These are phyloP conservation scores for Mortierella sp. DNA, from an alignment of 371 early-diverging fungal species.

Conservation along the genomic window DNA sequence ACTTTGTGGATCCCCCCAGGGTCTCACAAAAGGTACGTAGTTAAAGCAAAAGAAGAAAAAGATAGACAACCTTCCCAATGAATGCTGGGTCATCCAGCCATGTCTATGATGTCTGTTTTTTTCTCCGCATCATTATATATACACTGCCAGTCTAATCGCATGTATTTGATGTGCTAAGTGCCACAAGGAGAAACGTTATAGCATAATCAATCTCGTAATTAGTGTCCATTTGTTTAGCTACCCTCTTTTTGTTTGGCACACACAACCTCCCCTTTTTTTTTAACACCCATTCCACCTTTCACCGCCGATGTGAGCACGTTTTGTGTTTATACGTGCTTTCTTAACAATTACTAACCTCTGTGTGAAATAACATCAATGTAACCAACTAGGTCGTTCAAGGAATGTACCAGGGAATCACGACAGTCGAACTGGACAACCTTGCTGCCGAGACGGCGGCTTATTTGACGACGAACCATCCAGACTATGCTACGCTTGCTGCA, in stretches of 20 bases:
- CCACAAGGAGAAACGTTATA: too few species aligned
- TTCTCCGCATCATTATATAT: too few species aligned
- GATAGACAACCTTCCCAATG: background rate
- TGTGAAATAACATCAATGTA: background rate
- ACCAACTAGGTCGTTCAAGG: conserved; percentile 87
- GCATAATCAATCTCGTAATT: too few species aligned
- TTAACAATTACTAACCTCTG: background rate
- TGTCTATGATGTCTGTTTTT: too few species aligned
- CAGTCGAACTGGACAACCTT: conserved; percentile 97
- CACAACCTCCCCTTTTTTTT: background rate
- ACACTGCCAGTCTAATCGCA: too few species aligned
- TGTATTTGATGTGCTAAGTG: too few species aligned
- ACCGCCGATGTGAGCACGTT: background rate
- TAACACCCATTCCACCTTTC: conserved; percentile 4
- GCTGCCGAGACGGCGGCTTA: conserved; percentile 98
- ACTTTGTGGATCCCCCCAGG: conserved; percentile 92
- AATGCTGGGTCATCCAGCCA: background rate
- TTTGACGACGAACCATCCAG: conserved; percentile 98
- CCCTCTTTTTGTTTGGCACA: too few species aligned
- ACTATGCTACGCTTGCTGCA: conserved; percentile 98
- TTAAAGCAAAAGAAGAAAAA: background rate
- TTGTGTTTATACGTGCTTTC: conserved; percentile 4
- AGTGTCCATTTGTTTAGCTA: too few species aligned
- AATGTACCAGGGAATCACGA: conserved; percentile 97
- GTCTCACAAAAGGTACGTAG: conserved; percentile 92